Conservation (phyloP, 2,329 filamentous ascomycete species). For the Mycosphaerelloides madeirae region DNA sequence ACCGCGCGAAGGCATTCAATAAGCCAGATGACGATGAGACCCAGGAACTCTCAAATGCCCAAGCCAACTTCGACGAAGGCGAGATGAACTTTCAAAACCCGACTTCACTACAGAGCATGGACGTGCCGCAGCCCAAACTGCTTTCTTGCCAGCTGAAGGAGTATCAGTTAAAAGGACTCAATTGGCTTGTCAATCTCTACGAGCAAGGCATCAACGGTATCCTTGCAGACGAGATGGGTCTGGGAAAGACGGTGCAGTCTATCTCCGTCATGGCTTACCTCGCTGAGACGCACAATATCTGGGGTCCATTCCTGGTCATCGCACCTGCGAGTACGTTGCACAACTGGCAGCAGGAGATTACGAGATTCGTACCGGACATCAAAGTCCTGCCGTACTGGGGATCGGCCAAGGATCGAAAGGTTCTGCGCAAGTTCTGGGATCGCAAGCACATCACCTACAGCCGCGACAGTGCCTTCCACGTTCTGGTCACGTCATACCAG, state of each 20-base stretch:
- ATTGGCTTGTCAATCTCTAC: slow-evolving; percentile 98
- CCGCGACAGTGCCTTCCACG: slow-evolving; percentile 89
- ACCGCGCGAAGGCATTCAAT: slow-evolving; percentile 91
- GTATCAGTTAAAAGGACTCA: slow-evolving; percentile 97
- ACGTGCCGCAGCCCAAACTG: slow-evolving; percentile 90
- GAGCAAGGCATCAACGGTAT: slow-evolving; percentile 99
- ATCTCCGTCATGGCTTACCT: slow-evolving; percentile 99
- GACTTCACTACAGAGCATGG: slow-evolving; percentile 86
- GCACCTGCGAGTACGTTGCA: slow-evolving; percentile 93
- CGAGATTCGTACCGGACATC: slow-evolving; percentile 86
- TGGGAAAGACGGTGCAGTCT: slow-evolving; percentile 97
- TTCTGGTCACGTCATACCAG: slow-evolving; percentile 94
- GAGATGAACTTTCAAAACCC: slow-evolving; percentile 99
- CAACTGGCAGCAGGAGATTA: slow-evolving; percentile 99
- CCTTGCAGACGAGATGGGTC: slow-evolving; percentile 97
- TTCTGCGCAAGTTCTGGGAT: slow-evolving; percentile 98
- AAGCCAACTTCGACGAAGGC: slow-evolving; percentile 71
- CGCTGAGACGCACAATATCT: slow-evolving; percentile 94
- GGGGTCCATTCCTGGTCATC: slow-evolving; percentile 95
- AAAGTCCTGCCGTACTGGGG: slow-evolving; percentile 98
- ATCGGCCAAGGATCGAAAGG: slow-evolving; percentile 86
- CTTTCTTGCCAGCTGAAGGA: slow-evolving; percentile 93
- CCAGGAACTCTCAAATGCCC: slow-evolving; percentile 37
- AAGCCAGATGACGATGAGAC: slow-evolving; percentile 58
- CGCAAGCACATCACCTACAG: slow-evolving; percentile 94